Conservation (phyloP, 1,139 yeast species). For the Saccharomyces hybrid region DNA sequence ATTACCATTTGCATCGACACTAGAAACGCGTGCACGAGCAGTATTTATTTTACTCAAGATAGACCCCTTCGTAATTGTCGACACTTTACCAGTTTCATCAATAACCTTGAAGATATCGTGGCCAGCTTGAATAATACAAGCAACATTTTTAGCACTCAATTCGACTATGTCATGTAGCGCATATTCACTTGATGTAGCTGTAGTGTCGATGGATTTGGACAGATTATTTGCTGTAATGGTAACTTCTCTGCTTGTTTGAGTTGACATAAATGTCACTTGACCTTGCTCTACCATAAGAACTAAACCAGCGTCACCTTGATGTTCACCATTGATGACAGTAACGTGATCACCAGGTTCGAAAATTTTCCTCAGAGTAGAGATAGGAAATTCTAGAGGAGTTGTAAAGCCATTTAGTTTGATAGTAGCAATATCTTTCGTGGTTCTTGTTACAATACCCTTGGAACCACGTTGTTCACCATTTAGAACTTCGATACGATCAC, state of each 20-base stretch:
- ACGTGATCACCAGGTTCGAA: slow-evolving; percentile 93
- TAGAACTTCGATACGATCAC: slow-evolving; percentile 85
- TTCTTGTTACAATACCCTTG: slow-evolving; percentile 64
- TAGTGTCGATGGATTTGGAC: slow-evolving; percentile 70
- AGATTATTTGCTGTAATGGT: slow-evolving; percentile 87
- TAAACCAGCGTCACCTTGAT: slow-evolving; percentile 88
- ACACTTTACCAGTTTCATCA: slow-evolving; percentile 72
- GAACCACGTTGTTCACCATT: slow-evolving; percentile 93
- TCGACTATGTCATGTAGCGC: slow-evolving; percentile 88
- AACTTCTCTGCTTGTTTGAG: slow-evolving; percentile 78
- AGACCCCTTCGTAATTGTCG: slow-evolving; percentile 67
- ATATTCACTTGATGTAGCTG: slow-evolving; percentile 60
- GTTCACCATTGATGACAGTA: slow-evolving; percentile 84
- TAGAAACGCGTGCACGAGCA: slow-evolving; percentile 62
- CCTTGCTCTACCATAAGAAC: slow-evolving; percentile 78
- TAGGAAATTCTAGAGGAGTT: slow-evolving; percentile 62
- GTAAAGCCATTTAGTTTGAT: slow-evolving; percentile 42
- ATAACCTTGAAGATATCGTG: slow-evolving; percentile 77
- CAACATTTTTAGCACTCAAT: slow-evolving; percentile 77
- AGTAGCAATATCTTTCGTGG: slow-evolving; percentile 36
- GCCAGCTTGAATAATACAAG: slow-evolving; percentile 84
- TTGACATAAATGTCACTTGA: slow-evolving; percentile 81
- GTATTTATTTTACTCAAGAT: slow-evolving; percentile 66
- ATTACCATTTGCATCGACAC: slow-evolving; percentile 80
- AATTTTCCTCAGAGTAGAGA: slow-evolving; percentile 71